Evolutionary conservation across 2,329 filamentous ascomycete genomes (phyloP).

Genomic region (Lachnellula arida): DNA sequence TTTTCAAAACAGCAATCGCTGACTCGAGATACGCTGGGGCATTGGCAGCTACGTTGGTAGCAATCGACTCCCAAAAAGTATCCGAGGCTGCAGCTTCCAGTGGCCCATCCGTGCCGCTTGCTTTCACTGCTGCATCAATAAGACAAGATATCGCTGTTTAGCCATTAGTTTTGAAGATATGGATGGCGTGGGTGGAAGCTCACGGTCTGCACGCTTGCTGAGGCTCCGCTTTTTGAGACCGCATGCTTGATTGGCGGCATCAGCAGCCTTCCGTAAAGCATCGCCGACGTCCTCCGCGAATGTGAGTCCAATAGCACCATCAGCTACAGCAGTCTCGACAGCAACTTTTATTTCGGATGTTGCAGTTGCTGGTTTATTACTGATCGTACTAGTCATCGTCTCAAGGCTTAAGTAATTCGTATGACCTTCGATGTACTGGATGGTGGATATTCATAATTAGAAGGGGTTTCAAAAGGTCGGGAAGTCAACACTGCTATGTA

Average conservation of each 20-base stretch:
- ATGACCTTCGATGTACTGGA: not conserved
- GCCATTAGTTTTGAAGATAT: not conserved
- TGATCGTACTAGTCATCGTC: not conserved
- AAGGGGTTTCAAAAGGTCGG: not conserved
- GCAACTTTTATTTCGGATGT: not conserved
- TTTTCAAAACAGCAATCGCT: not conserved
- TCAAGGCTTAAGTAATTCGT: not conserved
- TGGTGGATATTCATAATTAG: not conserved
- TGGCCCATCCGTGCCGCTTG: not conserved
- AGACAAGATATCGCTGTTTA: not conserved
- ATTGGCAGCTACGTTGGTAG: not conserved
- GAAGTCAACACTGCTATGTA: not conserved
- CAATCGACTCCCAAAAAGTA: not conserved
- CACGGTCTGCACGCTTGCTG: not conserved
- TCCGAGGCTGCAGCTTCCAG: not conserved
- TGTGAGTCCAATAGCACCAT: not conserved
- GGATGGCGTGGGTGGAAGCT: not conserved
- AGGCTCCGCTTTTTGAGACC: not conserved
- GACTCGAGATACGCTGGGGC: not conserved
- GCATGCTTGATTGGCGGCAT: not conserved
- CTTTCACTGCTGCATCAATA: not conserved
- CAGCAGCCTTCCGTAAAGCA: not conserved
- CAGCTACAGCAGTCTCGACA: not conserved
- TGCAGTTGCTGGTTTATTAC: not conserved
- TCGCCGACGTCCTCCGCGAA: not conserved